Base-by-base conservation (phyloP, 805 yeast genomes). In the Starmerella powellii region DNA sequence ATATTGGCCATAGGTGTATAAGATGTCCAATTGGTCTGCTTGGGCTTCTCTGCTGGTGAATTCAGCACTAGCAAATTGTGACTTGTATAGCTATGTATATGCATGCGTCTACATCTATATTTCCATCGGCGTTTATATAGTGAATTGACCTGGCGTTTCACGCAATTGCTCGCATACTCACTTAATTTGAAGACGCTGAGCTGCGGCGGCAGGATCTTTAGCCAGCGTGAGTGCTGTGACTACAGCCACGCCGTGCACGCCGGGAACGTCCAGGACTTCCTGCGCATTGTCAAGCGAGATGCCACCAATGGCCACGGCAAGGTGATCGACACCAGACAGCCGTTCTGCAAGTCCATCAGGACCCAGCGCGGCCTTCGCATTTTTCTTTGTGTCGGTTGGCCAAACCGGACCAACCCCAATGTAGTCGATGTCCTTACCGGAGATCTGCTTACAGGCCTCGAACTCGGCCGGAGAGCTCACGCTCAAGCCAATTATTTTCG, bases 191-290 rank as follows among this genome's bases (percentile, higher is more conserved):
- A n/a, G n/a, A n/a, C n/a, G 24, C 26, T 38, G 11, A 3, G 8
- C 8, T 3, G 54, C 52, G 8, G 51, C 52, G n/a, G 37, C 28
- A 4, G 49, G 42, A 20, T 49, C 43, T 2, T 41, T 47, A 6
- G 54, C 63, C 1, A 84, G 84, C 78, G 85, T 80, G 11, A 84
- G 78, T 50, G 84, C 80, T 6, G 95, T 82, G 2, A 87, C 96
- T 12, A 86, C 78, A 2, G 95, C 91, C 12, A 82, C 74, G n/a
- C 96, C 96, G 56, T 82, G 82, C 8, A 81, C 57, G 6, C 71
- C 76, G 2, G 70, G 66, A 8, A 43, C 45, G n/a, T 24, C 33
- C n/a, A 37, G 31, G n/a, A 45, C 40, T 11, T 41, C 36, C 13
- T 15, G 24, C 2, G 46, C 51, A 24, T 48, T 45, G 6, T 11